Percentiles rank a stretch among this genome's conserved stretches.
phyloP scores from a whole-genome alignment of 495 filamentous ascomycete genomes.

The Penicilliopsis zonata region DNA sequence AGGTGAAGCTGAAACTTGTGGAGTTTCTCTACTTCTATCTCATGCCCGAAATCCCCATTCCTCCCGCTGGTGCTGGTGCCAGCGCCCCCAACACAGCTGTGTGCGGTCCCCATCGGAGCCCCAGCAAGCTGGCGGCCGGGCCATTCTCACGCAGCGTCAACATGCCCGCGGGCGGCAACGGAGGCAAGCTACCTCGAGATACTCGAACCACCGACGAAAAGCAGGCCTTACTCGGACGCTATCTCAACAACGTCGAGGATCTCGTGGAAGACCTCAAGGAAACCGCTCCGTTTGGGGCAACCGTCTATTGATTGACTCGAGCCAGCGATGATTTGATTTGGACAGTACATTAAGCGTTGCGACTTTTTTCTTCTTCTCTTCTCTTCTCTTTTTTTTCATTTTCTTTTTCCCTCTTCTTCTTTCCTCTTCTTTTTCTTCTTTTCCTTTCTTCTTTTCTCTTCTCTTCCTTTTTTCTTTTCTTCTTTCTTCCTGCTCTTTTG shows the following conservation, averaged over 20 bases:
- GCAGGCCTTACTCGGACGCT: constrained; percentile 65
- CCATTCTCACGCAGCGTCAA: constrained; percentile 26
- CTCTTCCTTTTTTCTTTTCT: constrained; percentile 7
- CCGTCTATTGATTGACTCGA: constrained; percentile 23
- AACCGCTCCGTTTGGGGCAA: constrained; percentile 43
- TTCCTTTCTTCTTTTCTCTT: constrained; percentile 5
- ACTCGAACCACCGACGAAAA: constrained; percentile 79
- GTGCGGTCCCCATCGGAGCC: constrained; percentile 49
- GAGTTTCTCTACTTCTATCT: constrained; percentile 98
- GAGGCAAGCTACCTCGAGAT: constrained; percentile 23
- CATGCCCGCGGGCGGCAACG: constrained; percentile 20
- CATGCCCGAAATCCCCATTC: constrained; percentile 72
- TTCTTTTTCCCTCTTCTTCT: constrained; percentile 4
- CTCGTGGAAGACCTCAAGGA: constrained; percentile 82
- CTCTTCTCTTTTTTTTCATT: constrained; percentile 7
- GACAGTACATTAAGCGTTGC: constrained; percentile 12
- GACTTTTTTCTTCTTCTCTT: constrained; percentile 7
- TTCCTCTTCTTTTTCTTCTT: constrained; percentile 1
- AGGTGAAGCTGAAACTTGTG: constrained; percentile 84
- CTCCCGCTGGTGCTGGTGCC: constrained; percentile 21
- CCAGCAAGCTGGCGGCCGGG: constrained; percentile 49
- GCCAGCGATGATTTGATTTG: constrained; percentile 6
- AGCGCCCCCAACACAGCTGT: constrained; percentile 24
- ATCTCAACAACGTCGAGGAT: constrained; percentile 83
- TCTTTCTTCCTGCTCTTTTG: constrained; percentile 5